Conservation (phyloP, 2,329 filamentous ascomycete genomes). For the Aspergillus sp. region DNA sequence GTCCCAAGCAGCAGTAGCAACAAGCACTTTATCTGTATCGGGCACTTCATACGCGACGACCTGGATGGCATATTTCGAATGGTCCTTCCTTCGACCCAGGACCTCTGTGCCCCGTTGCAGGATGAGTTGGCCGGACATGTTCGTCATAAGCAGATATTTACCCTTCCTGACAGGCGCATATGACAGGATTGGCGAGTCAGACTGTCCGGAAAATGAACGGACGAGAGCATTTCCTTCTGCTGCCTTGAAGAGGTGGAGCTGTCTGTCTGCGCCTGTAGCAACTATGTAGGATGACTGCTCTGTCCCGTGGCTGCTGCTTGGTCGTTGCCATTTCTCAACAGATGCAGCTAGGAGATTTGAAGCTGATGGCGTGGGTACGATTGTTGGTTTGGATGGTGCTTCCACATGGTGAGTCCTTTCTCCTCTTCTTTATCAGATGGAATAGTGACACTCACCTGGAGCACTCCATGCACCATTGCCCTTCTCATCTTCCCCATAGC, state of each 20-base stretch:
- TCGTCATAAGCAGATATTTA: slow-evolving; percentile 43
- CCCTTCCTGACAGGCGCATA: slow-evolving; percentile 36
- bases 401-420: slow-evolving; percentile 7
- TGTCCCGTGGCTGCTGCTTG: slow-evolving; percentile 3
- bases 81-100: slow-evolving; percentile 46
- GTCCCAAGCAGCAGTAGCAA: slow-evolving; percentile 57
- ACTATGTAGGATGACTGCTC: slow-evolving; percentile 25
- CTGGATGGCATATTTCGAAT: slow-evolving; percentile 52
- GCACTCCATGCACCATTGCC: slow-evolving; percentile 37
- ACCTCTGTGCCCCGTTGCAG: slow-evolving; percentile 39
- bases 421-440: not conserved
- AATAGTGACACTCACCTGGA: slow-evolving; percentile 32
- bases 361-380: slow-evolving; percentile 38
- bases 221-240: slow-evolving; percentile 11
- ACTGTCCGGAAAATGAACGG: slow-evolving; percentile 20
- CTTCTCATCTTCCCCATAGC: slow-evolving; percentile 40
- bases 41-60: slow-evolving; percentile 35
- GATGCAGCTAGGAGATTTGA: slow-evolving; percentile 48
- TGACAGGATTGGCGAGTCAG: slow-evolving; percentile 45
- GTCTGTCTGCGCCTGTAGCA: slow-evolving; percentile 40
- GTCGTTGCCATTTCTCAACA: slow-evolving; percentile 30
- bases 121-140: slow-evolving; percentile 52
- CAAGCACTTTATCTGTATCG: slow-evolving; percentile 21
- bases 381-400: slow-evolving; percentile 41
- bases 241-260: slow-evolving; percentile 39